Evolutionary conservation across 495 filamentous ascomycete species (phyloP).

Genomic region (Pseudevernia furfuracea): DNA sequence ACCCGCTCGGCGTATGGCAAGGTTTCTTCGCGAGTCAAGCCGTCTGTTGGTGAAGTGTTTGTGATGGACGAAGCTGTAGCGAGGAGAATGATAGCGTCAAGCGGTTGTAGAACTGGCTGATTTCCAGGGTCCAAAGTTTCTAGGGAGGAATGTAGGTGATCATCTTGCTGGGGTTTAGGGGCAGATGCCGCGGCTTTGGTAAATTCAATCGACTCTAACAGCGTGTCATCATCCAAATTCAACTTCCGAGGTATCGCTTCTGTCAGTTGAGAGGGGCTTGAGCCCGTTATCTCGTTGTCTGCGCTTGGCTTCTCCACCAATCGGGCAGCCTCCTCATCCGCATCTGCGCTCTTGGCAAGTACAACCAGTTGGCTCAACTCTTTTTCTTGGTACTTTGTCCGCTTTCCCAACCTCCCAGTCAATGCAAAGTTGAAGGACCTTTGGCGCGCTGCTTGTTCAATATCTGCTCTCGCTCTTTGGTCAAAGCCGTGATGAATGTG

Average conservation of each 20-base stretch:
- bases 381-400: constrained; percentile 86
- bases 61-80: constrained; percentile 77
- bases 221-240: constrained; percentile 82
- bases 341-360: constrained; percentile 62
- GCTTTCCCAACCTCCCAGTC: constrained; percentile 79
- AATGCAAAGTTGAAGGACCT: constrained; percentile 74
- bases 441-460: constrained; percentile 54
- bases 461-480: constrained; percentile 59
- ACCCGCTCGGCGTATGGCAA: constrained; percentile 85
- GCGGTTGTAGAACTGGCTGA: constrained; percentile 72
- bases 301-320: not conserved
- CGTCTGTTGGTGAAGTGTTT: constrained; percentile 75
- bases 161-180: constrained; percentile 36
- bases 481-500: constrained; percentile 83
- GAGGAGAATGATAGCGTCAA: constrained; percentile 80
- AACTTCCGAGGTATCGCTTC: constrained; percentile 50
- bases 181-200: constrained; percentile 32
- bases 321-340: constrained; percentile 10
- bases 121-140: constrained; percentile 60
- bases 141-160: constrained; percentile 52
- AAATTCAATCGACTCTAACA: constrained; percentile 82
- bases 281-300: not conserved
- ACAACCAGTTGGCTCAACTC: constrained; percentile 89
- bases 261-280: not conserved
- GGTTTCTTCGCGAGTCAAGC: constrained; percentile 85